Conservation (phyloP, 225 moss, liverwort and hornwort genomes). For the Neckera pumila region DNA sequence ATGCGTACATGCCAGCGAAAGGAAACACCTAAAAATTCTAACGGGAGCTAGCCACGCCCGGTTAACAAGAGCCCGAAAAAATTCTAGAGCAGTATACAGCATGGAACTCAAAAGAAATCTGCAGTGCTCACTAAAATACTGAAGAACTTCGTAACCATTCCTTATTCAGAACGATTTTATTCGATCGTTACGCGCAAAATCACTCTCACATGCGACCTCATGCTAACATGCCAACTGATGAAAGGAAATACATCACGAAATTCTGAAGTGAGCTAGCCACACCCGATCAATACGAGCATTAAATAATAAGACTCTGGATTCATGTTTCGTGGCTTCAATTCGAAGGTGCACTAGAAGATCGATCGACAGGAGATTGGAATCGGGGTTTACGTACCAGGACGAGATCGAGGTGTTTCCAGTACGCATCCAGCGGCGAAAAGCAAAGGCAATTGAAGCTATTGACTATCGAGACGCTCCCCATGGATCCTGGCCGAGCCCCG, state of each 20-base stretch:
- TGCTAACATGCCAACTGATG: neutral
- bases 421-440: conserved; percentile 4
- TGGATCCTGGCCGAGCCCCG: conserved; percentile 5
- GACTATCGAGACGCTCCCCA: conserved; percentile 1
- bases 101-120: neutral
- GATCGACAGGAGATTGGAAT: neutral
- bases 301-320: neutral
- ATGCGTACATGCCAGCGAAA: too few relatives aligned
- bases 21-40: neutral
- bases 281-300: neutral
- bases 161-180: neutral
- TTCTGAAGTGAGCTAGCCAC: neutral
- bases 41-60: too few relatives aligned
- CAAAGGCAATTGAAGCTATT: neutral
- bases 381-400: neutral
- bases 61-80: neutral
- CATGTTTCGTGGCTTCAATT: neutral
- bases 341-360: neutral
- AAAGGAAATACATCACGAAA: neutral
- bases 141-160: neutral
- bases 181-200: neutral
- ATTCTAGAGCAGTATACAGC: neutral
- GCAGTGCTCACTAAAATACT: too few relatives aligned
- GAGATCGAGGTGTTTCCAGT: conserved; percentile 22
- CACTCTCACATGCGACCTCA: neutral